These are phyloP conservation scores for Malus hybrid DNA, from an alignment of 331 rosid species.

Conservation along the genomic window DNA sequence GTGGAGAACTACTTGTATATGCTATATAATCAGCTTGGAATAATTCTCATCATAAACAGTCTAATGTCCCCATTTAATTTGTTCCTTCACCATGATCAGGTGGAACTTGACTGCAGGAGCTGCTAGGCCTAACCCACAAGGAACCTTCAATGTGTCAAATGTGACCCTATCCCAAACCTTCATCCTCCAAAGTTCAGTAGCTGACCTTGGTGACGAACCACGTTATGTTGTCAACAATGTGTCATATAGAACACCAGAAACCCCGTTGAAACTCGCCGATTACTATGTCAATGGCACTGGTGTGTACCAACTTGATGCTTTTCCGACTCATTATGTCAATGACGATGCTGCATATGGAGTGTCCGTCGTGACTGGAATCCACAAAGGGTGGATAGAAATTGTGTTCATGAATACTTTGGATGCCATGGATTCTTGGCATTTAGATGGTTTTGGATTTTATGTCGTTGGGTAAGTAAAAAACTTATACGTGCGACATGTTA, in stretches of 20 bases:
- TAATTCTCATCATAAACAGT: not conserved
- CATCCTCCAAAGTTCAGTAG: conserved; percentile 37
- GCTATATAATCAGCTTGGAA: not conserved
- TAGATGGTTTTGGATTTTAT: conserved; percentile 71
- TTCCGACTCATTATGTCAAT: conserved; percentile 39
- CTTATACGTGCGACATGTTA: too few relatives aligned
- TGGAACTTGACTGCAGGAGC: conserved; percentile 86
- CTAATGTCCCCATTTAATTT: not conserved
- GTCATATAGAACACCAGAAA: conserved; percentile 49
- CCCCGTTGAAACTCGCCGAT: conserved; percentile 83
- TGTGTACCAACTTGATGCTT: conserved; percentile 51
- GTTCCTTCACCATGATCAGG: conserved; percentile 19
- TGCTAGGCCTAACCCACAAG: conserved; percentile 88
- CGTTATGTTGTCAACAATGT: conserved; percentile 58
- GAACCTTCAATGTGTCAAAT: conserved; percentile 61
- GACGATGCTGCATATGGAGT: conserved; percentile 31
- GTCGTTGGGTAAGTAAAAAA: conserved; percentile 53
- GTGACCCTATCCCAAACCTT: conserved; percentile 65
- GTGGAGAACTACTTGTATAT: not conserved
- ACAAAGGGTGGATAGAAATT: conserved; percentile 65
- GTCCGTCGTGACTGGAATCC: conserved; percentile 49
- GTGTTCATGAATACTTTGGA: conserved; percentile 43
- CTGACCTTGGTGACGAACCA: conserved; percentile 14
- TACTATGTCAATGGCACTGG: conserved; percentile 43
- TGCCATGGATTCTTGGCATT: conserved; percentile 66